These are phyloP conservation scores for Tetraselmis chui DNA, from an alignment of 139 green algal species.

Conservation along the genomic window DNA sequence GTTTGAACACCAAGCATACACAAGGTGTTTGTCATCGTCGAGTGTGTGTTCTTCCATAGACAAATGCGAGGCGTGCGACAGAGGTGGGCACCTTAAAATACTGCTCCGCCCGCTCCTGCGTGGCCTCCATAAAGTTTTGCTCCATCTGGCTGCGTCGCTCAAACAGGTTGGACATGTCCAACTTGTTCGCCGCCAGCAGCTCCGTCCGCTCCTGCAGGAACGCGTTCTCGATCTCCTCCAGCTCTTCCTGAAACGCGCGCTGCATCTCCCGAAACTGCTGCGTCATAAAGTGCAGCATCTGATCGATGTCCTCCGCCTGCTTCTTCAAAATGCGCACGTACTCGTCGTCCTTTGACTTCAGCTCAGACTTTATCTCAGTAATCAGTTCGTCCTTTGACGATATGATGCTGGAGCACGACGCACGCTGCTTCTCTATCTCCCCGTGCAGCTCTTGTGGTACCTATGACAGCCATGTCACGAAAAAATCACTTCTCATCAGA, in stretches of 20 bases:
- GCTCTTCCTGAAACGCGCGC: slow-evolving; percentile 43
- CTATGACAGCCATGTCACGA: too few species aligned
- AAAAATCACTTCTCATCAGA: too few species aligned
- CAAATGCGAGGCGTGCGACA: too few species aligned
- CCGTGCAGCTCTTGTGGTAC: slow-evolving; percentile 37
- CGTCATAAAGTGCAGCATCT: slow-evolving; percentile 24
- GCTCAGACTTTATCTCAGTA: slow-evolving; percentile 17
- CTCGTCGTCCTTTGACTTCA: slow-evolving; percentile 35
- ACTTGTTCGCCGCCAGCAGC: slow-evolving; percentile 51
- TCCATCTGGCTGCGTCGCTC: slow-evolving; percentile 43
- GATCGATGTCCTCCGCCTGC: slow-evolving; percentile 22
- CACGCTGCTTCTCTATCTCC: slow-evolving; percentile 29
- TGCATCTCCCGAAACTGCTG: slow-evolving; percentile 53
- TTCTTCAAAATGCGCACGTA: slow-evolving; percentile 29
- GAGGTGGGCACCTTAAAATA: slow-evolving; percentile 42
- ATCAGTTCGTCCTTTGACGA: slow-evolving; percentile 26
- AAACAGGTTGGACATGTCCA: slow-evolving; percentile 52
- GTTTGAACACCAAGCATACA: too few species aligned
- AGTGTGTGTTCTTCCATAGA: too few species aligned
- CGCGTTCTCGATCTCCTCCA: slow-evolving; percentile 57
- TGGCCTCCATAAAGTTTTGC: slow-evolving; percentile 41
- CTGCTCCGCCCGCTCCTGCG: slow-evolving; percentile 25
- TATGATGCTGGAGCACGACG: slow-evolving; percentile 23
- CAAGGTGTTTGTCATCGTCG: too few species aligned
- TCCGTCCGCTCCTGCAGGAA: slow-evolving; percentile 61